Percentiles rank a stretch among this genome's conserved stretches.
phyloP scores from a whole-genome alignment of 176 grass and related monocot species.

The Coix lacrymajobi region DNA sequence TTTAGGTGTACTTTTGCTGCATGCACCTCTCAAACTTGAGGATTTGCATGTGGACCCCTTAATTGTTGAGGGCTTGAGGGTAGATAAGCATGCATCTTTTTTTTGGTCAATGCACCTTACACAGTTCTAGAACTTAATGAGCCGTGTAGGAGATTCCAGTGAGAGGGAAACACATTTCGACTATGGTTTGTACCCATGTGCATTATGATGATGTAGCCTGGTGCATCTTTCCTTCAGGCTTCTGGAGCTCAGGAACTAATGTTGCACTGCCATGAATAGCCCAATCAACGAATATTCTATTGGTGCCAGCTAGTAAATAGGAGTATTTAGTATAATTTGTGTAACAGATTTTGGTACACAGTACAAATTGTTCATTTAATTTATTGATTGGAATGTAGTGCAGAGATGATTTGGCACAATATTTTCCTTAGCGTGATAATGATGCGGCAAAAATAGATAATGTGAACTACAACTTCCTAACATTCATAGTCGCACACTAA shows the following conservation, averaged over 20 bases:
- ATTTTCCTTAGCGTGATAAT: neutral
- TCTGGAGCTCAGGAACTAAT: neutral
- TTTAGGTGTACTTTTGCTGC: slow-evolving; percentile 37
- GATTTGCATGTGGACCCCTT: slow-evolving; percentile 36
- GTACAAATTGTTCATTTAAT: neutral
- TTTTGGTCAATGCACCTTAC: neutral
- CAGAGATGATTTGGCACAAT: neutral
- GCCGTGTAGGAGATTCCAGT: neutral
- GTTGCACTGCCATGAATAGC: too few species aligned
- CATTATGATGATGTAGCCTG: slow-evolving; percentile 10
- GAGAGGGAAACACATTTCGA: neutral
- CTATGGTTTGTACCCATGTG: neutral
- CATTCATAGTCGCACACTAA: neutral
- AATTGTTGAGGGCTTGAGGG: neutral
- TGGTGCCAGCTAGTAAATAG: neutral
- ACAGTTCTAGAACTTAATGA: neutral
- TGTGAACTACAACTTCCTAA: neutral
- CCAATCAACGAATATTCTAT: neutral
- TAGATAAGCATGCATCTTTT: neutral
- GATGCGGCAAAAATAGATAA: neutral
- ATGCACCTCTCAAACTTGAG: slow-evolving; percentile 29
- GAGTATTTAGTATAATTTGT: neutral
- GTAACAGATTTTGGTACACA: neutral
- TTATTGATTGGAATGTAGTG: neutral
- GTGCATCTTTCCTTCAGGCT: neutral